Base-by-base conservation (phyloP, 106 monocot species). In the Phalaenopsis equestris region DNA sequence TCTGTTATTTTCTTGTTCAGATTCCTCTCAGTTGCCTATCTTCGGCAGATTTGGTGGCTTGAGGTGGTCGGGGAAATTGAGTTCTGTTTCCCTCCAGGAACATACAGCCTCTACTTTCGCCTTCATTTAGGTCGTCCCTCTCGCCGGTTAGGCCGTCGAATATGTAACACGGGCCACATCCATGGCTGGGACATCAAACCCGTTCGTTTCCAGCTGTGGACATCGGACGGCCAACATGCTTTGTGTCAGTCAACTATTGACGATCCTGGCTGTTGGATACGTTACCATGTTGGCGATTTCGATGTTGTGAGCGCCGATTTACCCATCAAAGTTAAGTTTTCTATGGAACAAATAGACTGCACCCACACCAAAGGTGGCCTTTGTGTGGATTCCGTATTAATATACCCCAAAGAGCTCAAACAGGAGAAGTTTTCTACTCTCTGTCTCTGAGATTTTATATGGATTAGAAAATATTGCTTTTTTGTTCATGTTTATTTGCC, bases 341-440 rank as follows among this genome's bases (percentile, higher is more conserved):
- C 83, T 3, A 90, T 90, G 90, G 87, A 80, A 55, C 90, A 90
- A 42, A 90, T 90, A 36, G 90, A 90, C 67, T 90, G 90, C 57
- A 90, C 90, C 1, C 90, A 90, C 67, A 90, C 90, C 37, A 87
- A 90, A 67, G 90, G 90, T 3, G 90, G 90, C 17, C 85, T 90
- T 11, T 90, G 85, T 76, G 83, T 90, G 36, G 90, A 90, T 58
- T 90, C 85, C 8, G 77, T 87, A n/a, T 79, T 87, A 39, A 83
- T 90, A 56, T 87, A 81, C 56, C 90, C 90, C 38, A 90, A 85
- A 55, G 83, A 77, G 9, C 56, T 47, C 72, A 52, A 56, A 41
- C 75, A 67, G 1, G 75, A 87, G 47, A 81, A 79, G 73, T 55
- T 21, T 17, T 55, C 77, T 74, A 21, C 67, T 38, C 74, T 42